These are phyloP conservation scores for Pseudomonodictys pantanalensis DNA, from an alignment of 495 filamentous ascomycete species.

Conservation along the genomic window DNA sequence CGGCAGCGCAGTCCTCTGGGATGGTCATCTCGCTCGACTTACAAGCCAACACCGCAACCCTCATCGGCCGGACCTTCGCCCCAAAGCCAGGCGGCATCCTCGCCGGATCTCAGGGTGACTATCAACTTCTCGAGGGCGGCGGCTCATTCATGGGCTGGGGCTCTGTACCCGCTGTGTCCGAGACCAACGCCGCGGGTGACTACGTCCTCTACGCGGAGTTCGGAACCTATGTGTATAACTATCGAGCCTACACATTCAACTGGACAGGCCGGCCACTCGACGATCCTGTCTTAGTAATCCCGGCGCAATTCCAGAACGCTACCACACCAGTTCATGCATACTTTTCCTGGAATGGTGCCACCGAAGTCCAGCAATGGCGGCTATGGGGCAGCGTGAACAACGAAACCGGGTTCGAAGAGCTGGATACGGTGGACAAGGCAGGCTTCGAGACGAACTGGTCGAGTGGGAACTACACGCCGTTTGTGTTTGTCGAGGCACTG, in stretches of 20 bases:
- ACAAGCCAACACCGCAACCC: background rate
- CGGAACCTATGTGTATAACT: constrained; percentile 4
- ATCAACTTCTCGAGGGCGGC: constrained; percentile 51
- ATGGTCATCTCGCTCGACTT: constrained; percentile 14
- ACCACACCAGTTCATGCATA: background rate
- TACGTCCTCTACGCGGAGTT: constrained; percentile 30
- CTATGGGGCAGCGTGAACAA: constrained; percentile 9
- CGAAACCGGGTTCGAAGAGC: constrained; percentile 16
- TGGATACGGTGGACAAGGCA: constrained; percentile 11
- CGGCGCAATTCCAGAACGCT: background rate
- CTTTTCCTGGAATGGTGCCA: constrained; percentile 23
- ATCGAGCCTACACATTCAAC: constrained; percentile 1
- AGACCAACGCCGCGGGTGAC: constrained; percentile 45
- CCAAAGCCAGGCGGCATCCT: constrained; percentile 41
- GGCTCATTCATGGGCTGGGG: constrained; percentile 18
- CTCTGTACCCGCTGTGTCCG: background rate
- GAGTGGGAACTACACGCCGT: constrained; percentile 8
- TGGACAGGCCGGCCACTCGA: background rate
- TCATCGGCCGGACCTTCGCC: background rate
- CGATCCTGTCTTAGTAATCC: background rate
- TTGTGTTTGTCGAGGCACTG: constrained; percentile 33
- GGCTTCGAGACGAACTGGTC: constrained; percentile 34
- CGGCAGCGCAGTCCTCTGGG: constrained; percentile 33
- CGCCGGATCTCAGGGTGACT: constrained; percentile 60
- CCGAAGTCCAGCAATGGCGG: constrained; percentile 9